Evolutionary conservation across 352 stramenopile genomes (phyloP), one percentile per base, ranked within the genome.

Genomic region (Pythium rhizo-oryzae): DNA sequence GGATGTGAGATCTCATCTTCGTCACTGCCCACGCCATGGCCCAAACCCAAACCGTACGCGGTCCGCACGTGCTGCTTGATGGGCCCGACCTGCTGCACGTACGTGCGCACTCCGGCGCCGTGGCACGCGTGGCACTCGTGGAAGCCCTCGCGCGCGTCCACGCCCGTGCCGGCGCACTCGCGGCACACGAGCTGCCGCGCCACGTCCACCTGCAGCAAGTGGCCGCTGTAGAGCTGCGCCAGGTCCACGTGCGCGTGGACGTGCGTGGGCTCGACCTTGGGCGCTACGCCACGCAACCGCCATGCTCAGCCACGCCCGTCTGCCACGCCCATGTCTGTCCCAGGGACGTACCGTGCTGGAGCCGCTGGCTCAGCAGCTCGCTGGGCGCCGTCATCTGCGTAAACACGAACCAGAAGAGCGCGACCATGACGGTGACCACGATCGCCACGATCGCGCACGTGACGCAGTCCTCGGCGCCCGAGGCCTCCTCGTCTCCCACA

Each of bases 41-140:
- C 35, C 41, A 15, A 58, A 11, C 7, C 4, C 7, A 54, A 0
- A 23, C 70, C 70, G 43, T 62, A 83, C 77, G 67, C 28, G 5
- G 75, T 64, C 39, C 75, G 77, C 18, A 82, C 68, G 50, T 81
- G 71, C 55, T 85, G 75, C 57, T 79, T 72, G 57, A 81, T 78
- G 4, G 70, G 62, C 0, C 78, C 75, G 50, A 85, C 73, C 35
- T 76, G 78, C 64, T 82, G 74, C 15, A 78, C 33, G 50, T 76
- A 63, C 21, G 71, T 78, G 57, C 70, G 68, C 13, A 78, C 54
- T 23, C 78, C 77, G 8, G 67, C 72, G 60, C 69, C 76, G 9
- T 80, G 56, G 44, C 78, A 84, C 30, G 74, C 71, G 59, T 75
- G 77, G 71, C 77, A 85, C 19, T 63, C 25, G 53, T 85, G 73